Base-by-base conservation (phyloP, 495 filamentous ascomycete species). In the Penicillium riverlandense region DNA sequence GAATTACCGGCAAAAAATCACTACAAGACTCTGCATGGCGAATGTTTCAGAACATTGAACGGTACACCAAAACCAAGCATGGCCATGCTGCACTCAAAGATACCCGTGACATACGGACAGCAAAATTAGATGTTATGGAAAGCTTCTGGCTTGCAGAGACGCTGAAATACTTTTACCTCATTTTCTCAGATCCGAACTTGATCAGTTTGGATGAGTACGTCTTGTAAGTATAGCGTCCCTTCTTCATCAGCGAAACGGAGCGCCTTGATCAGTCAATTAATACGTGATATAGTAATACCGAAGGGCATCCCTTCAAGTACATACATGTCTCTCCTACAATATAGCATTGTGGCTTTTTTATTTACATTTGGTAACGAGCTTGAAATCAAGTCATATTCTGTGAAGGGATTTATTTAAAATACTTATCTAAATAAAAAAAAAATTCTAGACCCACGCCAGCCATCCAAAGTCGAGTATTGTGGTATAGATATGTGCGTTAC, bases 141-240 rank as follows among this genome's bases (percentile, higher is more conserved):
- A 77, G 72, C 42, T 78, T 76, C 48, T 78, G 75, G 75, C 59
- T 79, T 43, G 83, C 86, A 6, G 88, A 95, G 65, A 92, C 89
- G n/a, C 66, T 95, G 48, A 98, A 96, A 58, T 96, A 97, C 59
- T 94, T 95, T 47, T 97, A 92, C 52, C 59, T 96, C 46, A 73
- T 96, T 45, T 98, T 90, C 62, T 83, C 78, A 13, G 79, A 83
- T 43, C 81, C 84, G 4, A 71, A 77, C 47, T 58, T 81, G 38
- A 65, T 90, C 28, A 83, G 74, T 61, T 64, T 95, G 58, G 83
- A 86, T 58, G 75, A 83, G 13, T 86, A 77, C 65, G 80, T 85
- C 32, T 56, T 86, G 70, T 11, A 22, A 14, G 31, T 43, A n/a
- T 15, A 43, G 15, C 33, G 15, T 9, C 41, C 41, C 15, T 16